phyloP scores from a whole-genome alignment of 2,329 filamentous ascomycete genomes.

The Aspergillus pseudoglaucus region DNA sequence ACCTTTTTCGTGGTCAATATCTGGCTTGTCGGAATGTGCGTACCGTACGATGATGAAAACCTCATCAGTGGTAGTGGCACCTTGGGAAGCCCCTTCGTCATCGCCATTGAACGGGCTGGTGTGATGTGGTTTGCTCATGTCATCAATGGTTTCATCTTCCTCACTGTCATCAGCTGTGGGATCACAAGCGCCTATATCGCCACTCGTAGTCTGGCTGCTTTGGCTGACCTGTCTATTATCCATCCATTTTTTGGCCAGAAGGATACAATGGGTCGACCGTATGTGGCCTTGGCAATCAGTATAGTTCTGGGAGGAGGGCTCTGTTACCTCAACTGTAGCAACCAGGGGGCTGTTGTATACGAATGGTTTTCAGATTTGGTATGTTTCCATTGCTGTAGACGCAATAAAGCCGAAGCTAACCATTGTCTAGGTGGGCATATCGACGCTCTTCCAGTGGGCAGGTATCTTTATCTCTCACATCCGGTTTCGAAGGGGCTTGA shows the following conservation, averaged over 20 bases:
- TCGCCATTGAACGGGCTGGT: slow-evolving; percentile 21
- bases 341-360: slow-evolving; percentile 21
- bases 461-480: slow-evolving; percentile 22
- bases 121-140: slow-evolving; percentile 25
- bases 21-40: slow-evolving; percentile 31
- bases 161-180: slow-evolving; percentile 29
- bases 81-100: slow-evolving; percentile 26
- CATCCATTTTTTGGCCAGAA: slow-evolving; percentile 18
- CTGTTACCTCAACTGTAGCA: slow-evolving; percentile 28
- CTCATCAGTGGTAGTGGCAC: slow-evolving; percentile 24
- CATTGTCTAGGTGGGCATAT: slow-evolving; percentile 19
- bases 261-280: slow-evolving; percentile 22
- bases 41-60: slow-evolving; percentile 22
- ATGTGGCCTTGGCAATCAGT: slow-evolving; percentile 22
- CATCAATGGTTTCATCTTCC: slow-evolving; percentile 30
- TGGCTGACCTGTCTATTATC: slow-evolving; percentile 22
- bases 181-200: slow-evolving; percentile 30
- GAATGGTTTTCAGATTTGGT: slow-evolving; percentile 28
- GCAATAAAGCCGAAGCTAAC: not conserved
- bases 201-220: slow-evolving; percentile 26
- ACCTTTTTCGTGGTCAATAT: slow-evolving; percentile 30
- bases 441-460: slow-evolving; percentile 24
- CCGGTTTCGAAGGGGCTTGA: slow-evolving; percentile 21
- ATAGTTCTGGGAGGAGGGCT: slow-evolving; percentile 25
- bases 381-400: not conserved